Evolutionary conservation across 2,329 filamentous ascomycete species (phyloP), one percentile per base, ranked within the genome.

Genomic region (Dactylellina drechsleri): DNA sequence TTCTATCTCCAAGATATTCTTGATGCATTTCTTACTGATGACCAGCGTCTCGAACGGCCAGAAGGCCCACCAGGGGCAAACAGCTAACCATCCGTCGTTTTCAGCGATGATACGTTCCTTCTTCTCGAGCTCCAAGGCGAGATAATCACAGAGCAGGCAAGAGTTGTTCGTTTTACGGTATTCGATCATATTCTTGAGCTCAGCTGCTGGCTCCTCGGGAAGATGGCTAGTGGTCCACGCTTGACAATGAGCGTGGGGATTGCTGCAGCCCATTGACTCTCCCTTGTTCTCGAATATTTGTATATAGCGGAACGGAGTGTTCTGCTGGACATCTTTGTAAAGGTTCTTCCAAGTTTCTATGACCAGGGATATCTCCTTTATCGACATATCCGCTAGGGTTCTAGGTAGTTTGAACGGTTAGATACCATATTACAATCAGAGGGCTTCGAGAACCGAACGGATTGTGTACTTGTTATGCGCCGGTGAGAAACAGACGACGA

Each of bases 211-310:
- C 82, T 99, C 95, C 81, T 98, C 93, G 0, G 95, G 95, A 78
- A 97, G 84, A 5, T 89, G 91, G 20, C 92, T 97, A 0, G 93
- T 96, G 1, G 92, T 95, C 95, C 95, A 99, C 77, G 97, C 86
- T 82, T 99, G 95, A 72, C 95, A 94, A 83, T 99, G 95, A 0
- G 95, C 95, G 82, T 99, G 95, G 0, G 95, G 95, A 82, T 99
- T 99, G 0, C 94, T 98, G 85, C 95, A 99, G 60, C 95, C 95
- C 95, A 99, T 99, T 10, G 94, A 92, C 0, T 91, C 89, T 60
- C 95, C 95, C 83, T 99, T 99, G 85, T 99, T 99, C 84, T 99
- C 95, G 77, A 99, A 99, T 77, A 99, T 98, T 81, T 99, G 95
- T 93, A 99, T 97, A 83, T 96, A 98, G 64, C 91, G 88, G 79